Conservation (phyloP, 805 yeast species). For the Wickerhamiella sorbophila region DNA sequence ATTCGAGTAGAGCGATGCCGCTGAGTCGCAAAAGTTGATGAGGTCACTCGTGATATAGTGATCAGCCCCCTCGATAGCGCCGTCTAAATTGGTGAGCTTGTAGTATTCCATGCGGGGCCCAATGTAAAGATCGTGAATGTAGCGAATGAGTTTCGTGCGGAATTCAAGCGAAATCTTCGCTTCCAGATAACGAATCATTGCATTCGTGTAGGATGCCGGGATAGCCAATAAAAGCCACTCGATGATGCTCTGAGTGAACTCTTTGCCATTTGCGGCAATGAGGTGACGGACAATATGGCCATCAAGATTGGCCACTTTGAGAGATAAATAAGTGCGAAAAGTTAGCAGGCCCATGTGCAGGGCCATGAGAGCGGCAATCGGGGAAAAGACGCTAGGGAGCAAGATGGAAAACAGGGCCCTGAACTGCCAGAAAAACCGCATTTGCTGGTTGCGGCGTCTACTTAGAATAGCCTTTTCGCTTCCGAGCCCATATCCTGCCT, state of each 20-base stretch:
- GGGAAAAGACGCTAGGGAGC: constrained; percentile 59
- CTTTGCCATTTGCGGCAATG: constrained; percentile 63
- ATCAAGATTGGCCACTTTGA: constrained; percentile 75
- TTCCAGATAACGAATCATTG: constrained; percentile 72
- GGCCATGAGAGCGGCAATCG: constrained; percentile 48
- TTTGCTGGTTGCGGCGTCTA: constrained; percentile 26
- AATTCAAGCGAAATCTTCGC: constrained; percentile 66
- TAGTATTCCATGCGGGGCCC: constrained; percentile 72
- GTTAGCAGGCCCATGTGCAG: constrained; percentile 63
- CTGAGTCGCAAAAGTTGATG: constrained; percentile 61
- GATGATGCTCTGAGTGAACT: constrained; percentile 59
- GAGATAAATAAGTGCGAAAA: constrained; percentile 74
- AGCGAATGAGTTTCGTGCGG: constrained; percentile 69
- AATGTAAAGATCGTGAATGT: constrained; percentile 79
- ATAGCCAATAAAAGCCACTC: constrained; percentile 85
- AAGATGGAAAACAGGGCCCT: constrained; percentile 65
- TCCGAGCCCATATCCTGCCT: neutral
- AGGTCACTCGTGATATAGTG: constrained; percentile 80
- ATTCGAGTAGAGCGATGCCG: constrained; percentile 70
- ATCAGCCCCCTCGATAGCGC: constrained; percentile 54
- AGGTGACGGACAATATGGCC: constrained; percentile 85
- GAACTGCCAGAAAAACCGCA: constrained; percentile 58
- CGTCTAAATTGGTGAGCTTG: constrained; percentile 48
- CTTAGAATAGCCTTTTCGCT: neutral
- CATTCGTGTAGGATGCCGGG: constrained; percentile 86